Base-by-base conservation (phyloP, 2,329 filamentous ascomycete genomes). In the Trichoderma hamatum region DNA sequence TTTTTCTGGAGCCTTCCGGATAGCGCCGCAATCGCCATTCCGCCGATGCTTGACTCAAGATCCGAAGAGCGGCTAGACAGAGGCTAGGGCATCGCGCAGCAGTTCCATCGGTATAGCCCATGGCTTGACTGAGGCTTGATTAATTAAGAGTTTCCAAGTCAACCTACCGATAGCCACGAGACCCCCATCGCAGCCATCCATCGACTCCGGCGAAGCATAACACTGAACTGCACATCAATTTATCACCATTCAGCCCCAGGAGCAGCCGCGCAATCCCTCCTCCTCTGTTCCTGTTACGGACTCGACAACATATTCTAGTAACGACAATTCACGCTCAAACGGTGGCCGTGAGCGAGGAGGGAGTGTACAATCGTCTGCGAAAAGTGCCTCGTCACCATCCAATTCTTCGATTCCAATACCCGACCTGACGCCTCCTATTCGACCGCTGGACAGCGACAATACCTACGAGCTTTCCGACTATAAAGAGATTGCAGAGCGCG, bases 381-480 rank as follows among this genome's bases (percentile, higher is more conserved):
- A 52, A 21, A 63, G 43, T n/a, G 28, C 43, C 24, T 63, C 60
- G 32, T 63, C 60, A 30, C 28, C 30, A 30, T 36, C 60, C 43
- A 9, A 24, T 21, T 43, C 28, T 0, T 39, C 63, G 9, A 26
- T 28, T 43, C 34, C 56, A 43, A 39, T 34, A 5, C 30, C 34
- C 5, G 26, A 24, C 19, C 14, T 59, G 65, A 64, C 39, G 51
- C 66, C 61, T 43, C 34, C 46, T 30, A 28, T 9, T 43, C 26
- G 51, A 49, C 10, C 52, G 58, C 43, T 19, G 7, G 56, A 59
- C 30, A 59, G 34, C 11, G 54, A 78, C 56, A 71, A 78, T 52
- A 72, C 74, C 39, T 82, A 81, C 76, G 83, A 84, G 72, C 81
- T 86, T 58, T 74, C 73, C 70, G 80, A 82, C 59, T 83, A 82